Evolutionary conservation across 1,284 basidiomycete genomes (phyloP), one percentile per base, ranked within the genome.

Genomic region (Trichosporon sp.): DNA sequence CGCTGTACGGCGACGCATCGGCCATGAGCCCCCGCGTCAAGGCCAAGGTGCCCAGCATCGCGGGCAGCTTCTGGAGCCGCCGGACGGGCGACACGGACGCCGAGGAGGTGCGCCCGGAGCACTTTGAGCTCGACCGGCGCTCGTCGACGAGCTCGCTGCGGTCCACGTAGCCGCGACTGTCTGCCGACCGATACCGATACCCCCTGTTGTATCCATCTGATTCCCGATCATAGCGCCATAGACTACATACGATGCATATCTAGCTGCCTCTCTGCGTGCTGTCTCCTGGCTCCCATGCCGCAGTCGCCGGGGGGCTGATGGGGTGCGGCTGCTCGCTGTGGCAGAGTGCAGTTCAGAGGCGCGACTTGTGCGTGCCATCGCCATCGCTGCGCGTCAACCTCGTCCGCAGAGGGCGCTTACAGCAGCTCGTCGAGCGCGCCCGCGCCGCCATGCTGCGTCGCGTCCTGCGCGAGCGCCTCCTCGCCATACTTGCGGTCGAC

Each of bases 401-500:
- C 27, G 53, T 18, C 5, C 23, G 13, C 13, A 60, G 18, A 9
- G 2, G 25, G 12, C 25, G 27, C 56, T 60, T 27, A 65, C 64
- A 69, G 31, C 58, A 65, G 21, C 9, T 35, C 63, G 21, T 65
- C 58, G 1, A 35, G 18, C 9, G 51, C n/a, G 38, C 56, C 67
- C 4, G 65, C 67, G 13, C 69, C 69, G 2, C 73, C 75, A 21
- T 76, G 75, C 56, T 72, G 72, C 12, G 67, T 69, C 18, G 71
- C 75, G 44, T 78, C 74, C 31, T 75, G 74, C 38, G 74, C 74
- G 6, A 80, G 65, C 2, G 78, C 80, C 67, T 80, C 67, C 65
- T 81, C 81, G 62, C 78, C 81, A 74, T 75, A 80, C 64, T 75
- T 65, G 58, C 81, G 69, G 9, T 78, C 76, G 3, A 83, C 73